Conservation (phyloP, 345 rosid species). For the Melastoma malabathricum region DNA sequence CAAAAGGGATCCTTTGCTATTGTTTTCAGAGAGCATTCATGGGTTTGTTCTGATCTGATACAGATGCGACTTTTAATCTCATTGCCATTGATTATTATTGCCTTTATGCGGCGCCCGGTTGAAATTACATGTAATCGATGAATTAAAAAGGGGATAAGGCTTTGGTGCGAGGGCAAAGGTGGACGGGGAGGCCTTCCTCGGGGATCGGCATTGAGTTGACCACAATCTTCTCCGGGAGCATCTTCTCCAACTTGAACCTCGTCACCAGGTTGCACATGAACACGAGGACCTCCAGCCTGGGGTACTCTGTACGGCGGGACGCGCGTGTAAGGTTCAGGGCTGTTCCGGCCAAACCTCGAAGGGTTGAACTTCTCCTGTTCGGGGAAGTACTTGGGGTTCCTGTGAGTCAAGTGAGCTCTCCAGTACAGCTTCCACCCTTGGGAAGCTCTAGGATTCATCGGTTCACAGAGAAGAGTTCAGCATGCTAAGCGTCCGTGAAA, state of each 20-base stretch:
- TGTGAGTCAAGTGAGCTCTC: conserved; percentile 32
- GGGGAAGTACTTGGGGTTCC: conserved; percentile 19
- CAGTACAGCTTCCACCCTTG: conserved; percentile 47
- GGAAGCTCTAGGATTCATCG: conserved; percentile 29
- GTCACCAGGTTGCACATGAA: conserved; percentile 31
- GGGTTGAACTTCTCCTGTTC: conserved; percentile 36
- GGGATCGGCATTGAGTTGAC: conserved; percentile 37
- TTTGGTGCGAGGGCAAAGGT: conserved; percentile 14
- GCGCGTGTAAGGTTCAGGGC: conserved; percentile 29
- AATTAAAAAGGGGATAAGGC: not conserved
- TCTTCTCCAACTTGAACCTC: conserved; percentile 30
- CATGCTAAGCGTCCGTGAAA: too few species aligned
- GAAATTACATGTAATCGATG: too few species aligned
- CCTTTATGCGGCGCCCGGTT: too few species aligned
- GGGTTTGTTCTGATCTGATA: too few species aligned
- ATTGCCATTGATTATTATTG: too few species aligned
- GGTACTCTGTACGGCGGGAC: conserved; percentile 38
- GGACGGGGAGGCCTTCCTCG: conserved; percentile 25
- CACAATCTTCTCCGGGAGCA: conserved; percentile 18
- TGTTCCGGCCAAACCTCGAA: conserved; percentile 25
- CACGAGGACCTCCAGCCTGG: conserved; percentile 29
- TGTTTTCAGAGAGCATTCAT: too few species aligned
- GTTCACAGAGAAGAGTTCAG: too few species aligned
- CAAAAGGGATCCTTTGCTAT: too few species aligned
- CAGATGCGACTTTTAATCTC: too few species aligned